Base-by-base conservation (phyloP, 2,329 filamentous ascomycete species). In the Colletotrichum paranaense region DNA sequence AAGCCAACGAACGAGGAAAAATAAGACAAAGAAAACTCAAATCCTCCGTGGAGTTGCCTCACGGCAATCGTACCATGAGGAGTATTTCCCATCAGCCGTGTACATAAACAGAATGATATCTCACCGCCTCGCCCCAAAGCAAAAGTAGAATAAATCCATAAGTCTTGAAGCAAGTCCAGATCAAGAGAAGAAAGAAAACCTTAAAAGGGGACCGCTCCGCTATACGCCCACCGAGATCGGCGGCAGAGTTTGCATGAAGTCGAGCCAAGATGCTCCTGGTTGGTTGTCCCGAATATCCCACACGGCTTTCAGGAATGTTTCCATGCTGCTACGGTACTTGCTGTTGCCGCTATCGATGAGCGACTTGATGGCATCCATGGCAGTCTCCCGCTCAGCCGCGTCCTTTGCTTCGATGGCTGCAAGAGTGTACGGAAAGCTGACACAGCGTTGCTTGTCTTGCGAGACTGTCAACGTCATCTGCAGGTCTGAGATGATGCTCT, bases 361-460 rank as follows among this genome's bases (percentile, higher is more conserved):
- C 5, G 74, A 72, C 16, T 55, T 65, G 30, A 76, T 67, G 0
- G 52, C 53, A 5, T 59, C 58, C 30, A 76, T 14, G 19, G 68
- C 62, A 7, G 58, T 22, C 5, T 56, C 69, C 24, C 68, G 73
- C n/a, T 76, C 74, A 11, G 22, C 57, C 4, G 72, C 35, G 16
- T 73, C 67, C 2, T 73, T 55, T 0, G 79, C 46, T 49, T 80
- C 78, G 52, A 79, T 67, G 32, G 78, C 78, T 5, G 78, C 78
- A 14, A 76, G 74, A 0, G 78, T 60, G 16, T 78, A 68, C 5
- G 77, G 71, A 60, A 79, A 65, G 30, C 77, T 78, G 28, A 75
- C 65, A 62, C 77, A 78, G 38, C 72, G 62, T 12, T 76, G 75
- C 4, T 59, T 30, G 9, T 74, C 70, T 19, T 74, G 60, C 2